Evolutionary conservation across 1,284 basidiomycete genomes (phyloP).

Genomic region (Microbotryum lychnidis-dioicae): DNA sequence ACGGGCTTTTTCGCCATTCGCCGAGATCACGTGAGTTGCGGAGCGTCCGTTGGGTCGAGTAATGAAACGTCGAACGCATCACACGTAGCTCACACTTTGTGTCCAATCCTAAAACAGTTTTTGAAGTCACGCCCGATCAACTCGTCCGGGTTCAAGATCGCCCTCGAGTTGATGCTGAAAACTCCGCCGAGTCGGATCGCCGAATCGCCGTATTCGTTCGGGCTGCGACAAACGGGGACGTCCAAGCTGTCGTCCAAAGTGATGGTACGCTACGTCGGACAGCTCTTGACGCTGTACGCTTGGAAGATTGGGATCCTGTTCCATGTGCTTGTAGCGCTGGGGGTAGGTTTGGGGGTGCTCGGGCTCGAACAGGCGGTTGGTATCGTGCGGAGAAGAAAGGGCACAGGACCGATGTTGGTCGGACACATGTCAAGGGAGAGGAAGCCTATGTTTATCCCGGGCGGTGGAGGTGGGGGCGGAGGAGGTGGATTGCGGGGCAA

Average conservation of each 20-base stretch:
- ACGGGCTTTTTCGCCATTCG: slow-evolving; percentile 47
- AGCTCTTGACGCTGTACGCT: slow-evolving; percentile 31
- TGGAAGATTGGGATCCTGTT: slow-evolving; percentile 30
- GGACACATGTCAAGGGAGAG: too few species aligned
- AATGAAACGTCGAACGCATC: too few species aligned
- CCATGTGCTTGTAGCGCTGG: slow-evolving; percentile 24
- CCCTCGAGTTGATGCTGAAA: slow-evolving; percentile 34
- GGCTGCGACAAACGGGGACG: slow-evolving; percentile 25
- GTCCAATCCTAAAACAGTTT: slow-evolving; percentile 16
- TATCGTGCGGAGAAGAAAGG: too few species aligned
- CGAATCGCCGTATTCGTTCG: slow-evolving; percentile 34
- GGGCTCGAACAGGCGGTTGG: neutral
- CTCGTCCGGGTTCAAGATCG: slow-evolving; percentile 35
- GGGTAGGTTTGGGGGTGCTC: slow-evolving; percentile 1
- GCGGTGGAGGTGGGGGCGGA: too few species aligned
- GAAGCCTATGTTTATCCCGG: too few species aligned
- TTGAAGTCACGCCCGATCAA: slow-evolving; percentile 30
- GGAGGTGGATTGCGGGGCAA: too few species aligned
- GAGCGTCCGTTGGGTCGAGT: neutral
- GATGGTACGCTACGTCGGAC: slow-evolving; percentile 35
- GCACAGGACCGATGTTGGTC: too few species aligned
- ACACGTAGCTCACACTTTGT: neutral
- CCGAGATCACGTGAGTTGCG: slow-evolving; percentile 41
- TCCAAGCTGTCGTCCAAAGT: slow-evolving; percentile 33
- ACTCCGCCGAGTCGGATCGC: slow-evolving; percentile 11